Percentiles rank a stretch among this genome's conserved stretches.
These are phyloP conservation scores for Amyloporia xantha DNA, from an alignment of 768 basidiomycete genomes.

Conservation along the genomic window DNA sequence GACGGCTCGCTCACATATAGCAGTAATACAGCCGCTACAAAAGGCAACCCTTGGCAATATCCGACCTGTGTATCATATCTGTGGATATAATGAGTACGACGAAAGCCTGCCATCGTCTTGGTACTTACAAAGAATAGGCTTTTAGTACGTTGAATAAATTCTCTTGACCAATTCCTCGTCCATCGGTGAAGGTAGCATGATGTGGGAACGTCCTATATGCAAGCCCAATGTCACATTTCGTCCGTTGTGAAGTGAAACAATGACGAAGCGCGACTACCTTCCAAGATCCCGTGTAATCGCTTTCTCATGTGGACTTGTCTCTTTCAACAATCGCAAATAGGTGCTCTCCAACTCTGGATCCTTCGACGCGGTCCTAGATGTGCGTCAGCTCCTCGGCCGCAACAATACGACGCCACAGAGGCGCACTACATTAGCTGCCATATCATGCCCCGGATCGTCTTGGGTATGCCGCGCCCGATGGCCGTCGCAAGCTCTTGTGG, in stretches of 20 bases:
- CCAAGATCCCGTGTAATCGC: constrained; percentile 90
- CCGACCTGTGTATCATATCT: constrained; percentile 92
- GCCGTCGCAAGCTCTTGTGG: constrained; percentile 79
- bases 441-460: constrained; percentile 85
- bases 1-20: constrained; percentile 61
- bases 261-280: constrained; percentile 41
- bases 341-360: constrained; percentile 76
- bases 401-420: background rate
- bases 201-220: constrained; percentile 83
- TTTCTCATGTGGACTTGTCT: constrained; percentile 86
- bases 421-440: constrained; percentile 84
- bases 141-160: constrained; percentile 97
- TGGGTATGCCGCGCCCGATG: constrained; percentile 89
- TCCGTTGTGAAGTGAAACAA: no score
- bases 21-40: constrained; percentile 89
- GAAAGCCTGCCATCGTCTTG: background rate
- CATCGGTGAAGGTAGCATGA: constrained; percentile 93
- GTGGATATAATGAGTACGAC: constrained; percentile 8
- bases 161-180: constrained; percentile 93
- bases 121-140: constrained; percentile 83
- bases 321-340: constrained; percentile 79
- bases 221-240: no score
- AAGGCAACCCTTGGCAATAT: constrained; percentile 96
- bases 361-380: constrained; percentile 83
- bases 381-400: background rate